Conservation (phyloP, 352 stramenopile species). For the Phytophthora ohioensis region DNA sequence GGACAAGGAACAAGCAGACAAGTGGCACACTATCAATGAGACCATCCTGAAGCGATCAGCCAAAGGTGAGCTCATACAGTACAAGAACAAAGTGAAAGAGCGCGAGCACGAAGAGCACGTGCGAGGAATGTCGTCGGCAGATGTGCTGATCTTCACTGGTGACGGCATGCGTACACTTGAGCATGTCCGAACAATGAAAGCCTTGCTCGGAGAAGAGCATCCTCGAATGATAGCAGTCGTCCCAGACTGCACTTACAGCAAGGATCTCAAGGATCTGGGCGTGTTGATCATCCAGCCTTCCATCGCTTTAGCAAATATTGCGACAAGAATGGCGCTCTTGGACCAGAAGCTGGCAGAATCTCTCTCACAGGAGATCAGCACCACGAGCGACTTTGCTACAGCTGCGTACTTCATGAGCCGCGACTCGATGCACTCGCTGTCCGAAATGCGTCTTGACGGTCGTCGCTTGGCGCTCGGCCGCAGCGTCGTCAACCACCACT, state of each 20-base stretch:
- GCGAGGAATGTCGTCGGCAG: constrained; percentile 52
- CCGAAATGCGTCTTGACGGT: constrained; percentile 51
- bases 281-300: constrained; percentile 73
- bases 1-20: constrained; percentile 61
- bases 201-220: constrained; percentile 44
- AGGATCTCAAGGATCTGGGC: constrained; percentile 52
- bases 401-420: constrained; percentile 63
- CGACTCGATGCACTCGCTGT: constrained; percentile 45
- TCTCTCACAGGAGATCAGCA: constrained; percentile 57
- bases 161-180: constrained; percentile 54
- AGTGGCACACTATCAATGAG: constrained; percentile 70
- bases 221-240: constrained; percentile 72
- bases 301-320: constrained; percentile 73
- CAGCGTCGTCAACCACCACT: constrained; percentile 75
- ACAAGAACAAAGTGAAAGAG: constrained; percentile 69
- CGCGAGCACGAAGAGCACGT: constrained; percentile 34
- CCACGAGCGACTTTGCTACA: constrained; percentile 52
- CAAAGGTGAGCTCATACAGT: constrained; percentile 73
- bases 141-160: constrained; percentile 74
- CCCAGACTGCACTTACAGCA: constrained; percentile 44
- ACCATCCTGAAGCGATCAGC: constrained; percentile 56
- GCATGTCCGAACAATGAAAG: constrained; percentile 57
- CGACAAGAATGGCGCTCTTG: constrained; percentile 69
- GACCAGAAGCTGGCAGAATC: constrained; percentile 49
- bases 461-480: constrained; percentile 49